Evolutionary conservation across 208 protist species (phyloP).

Genomic region (Entamoeba histolytica): DNA sequence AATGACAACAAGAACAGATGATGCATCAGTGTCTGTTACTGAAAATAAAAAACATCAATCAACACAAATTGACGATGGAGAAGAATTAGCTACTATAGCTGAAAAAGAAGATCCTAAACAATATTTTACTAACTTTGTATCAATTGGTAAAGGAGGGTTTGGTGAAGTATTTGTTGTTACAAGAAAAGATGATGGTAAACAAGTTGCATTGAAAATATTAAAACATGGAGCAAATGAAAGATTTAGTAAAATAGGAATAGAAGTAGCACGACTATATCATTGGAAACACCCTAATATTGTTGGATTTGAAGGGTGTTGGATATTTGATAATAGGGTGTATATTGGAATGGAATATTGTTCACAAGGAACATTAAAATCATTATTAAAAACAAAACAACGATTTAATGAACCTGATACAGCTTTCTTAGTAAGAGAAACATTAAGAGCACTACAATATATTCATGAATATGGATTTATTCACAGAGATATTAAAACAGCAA

Average conservation of each 20-base stretch:
- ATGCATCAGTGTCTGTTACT: not conserved
- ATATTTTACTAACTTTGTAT: not conserved
- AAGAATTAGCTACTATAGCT: not conserved
- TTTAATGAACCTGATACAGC: not conserved
- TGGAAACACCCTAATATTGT: not conserved
- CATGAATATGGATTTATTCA: conserved; percentile 5
- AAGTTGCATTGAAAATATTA: not conserved
- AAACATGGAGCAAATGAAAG: not conserved
- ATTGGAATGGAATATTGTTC: not conserved
- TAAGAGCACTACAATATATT: not conserved
- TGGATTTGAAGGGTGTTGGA: not conserved
- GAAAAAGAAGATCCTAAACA: not conserved
- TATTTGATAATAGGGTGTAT: not conserved
- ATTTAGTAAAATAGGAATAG: not conserved
- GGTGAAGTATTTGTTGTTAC: not conserved
- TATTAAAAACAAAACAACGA: not conserved
- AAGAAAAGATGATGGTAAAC: not conserved
- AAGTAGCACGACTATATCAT: not conserved
- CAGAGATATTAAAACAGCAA: conserved; percentile 32
- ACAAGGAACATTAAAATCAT: not conserved
- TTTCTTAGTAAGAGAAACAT: not conserved
- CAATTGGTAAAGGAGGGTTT: not conserved
- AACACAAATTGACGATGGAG: not conserved
- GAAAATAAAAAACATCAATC: not conserved
- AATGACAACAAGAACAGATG: not conserved